Evolutionary conservation across 208 protist genomes (phyloP).

Genomic region (Acanthamoeba culbertsoni): DNA sequence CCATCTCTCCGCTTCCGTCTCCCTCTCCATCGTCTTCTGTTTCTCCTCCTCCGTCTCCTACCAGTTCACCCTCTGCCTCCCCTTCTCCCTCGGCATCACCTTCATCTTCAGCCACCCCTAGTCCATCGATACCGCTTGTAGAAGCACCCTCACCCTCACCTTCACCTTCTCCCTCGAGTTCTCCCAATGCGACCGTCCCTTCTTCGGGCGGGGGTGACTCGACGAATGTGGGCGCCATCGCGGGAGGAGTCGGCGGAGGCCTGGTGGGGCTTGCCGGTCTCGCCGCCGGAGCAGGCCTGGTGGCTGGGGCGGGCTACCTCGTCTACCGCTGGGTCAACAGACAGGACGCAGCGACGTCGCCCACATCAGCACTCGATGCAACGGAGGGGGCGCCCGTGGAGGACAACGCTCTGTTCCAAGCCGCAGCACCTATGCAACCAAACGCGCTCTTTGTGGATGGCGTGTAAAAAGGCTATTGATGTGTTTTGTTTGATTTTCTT

Average conservation of each 20-base stretch:
- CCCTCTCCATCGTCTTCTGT: not conserved
- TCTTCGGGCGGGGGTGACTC: too few species aligned
- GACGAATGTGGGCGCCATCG: not conserved
- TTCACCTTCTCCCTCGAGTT: not conserved
- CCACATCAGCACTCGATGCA: not conserved
- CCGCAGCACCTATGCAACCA: not conserved
- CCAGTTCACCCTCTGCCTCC: not conserved
- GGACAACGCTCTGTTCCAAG: not conserved
- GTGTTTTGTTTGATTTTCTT: too few species aligned
- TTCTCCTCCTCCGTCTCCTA: not conserved
- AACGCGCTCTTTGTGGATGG: not conserved
- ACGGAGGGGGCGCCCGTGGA: too few species aligned
- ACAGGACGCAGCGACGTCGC: not conserved
- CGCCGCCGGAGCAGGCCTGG: not conserved
- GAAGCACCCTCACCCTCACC: not conserved
- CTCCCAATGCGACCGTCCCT: not conserved
- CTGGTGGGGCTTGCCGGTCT: not conserved
- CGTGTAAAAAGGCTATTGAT: not conserved
- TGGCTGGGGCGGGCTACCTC: not conserved
- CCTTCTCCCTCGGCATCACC: not conserved
- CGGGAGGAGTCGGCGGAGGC: not conserved
- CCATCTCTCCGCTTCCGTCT: not conserved
- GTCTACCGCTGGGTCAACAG: not conserved
- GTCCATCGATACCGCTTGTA: not conserved
- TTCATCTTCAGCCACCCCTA: not conserved